Evolutionary conservation across 2,329 filamentous ascomycete genomes (phyloP).

Genomic region (Aspergillus clavatus): DNA sequence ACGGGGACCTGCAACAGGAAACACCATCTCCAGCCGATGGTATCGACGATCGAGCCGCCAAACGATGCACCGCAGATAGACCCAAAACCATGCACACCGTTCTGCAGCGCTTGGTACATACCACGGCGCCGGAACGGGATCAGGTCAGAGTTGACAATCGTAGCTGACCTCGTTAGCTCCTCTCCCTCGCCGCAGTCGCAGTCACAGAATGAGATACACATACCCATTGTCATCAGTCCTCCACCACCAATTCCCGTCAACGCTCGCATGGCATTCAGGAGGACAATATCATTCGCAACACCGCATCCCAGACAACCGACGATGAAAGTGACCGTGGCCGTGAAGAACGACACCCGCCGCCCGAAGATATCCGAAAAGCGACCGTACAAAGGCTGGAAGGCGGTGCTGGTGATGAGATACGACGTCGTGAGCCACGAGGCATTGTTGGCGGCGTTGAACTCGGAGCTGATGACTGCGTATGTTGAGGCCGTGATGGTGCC

Average conservation of each 20-base stretch:
- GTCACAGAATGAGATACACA: not conserved
- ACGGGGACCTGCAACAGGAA: constrained; percentile 61
- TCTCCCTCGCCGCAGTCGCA: not conserved
- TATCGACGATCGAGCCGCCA: constrained; percentile 42
- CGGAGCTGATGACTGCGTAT: constrained; percentile 44
- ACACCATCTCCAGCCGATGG: constrained; percentile 46
- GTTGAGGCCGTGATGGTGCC: constrained; percentile 44
- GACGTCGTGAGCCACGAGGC: constrained; percentile 54
- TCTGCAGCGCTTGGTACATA: constrained; percentile 63
- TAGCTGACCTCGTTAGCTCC: constrained; percentile 31
- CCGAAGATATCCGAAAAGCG: constrained; percentile 69
- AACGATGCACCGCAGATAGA: constrained; percentile 52
- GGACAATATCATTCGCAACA: constrained; percentile 60
- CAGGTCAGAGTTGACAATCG: constrained; percentile 67
- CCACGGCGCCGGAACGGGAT: constrained; percentile 70
- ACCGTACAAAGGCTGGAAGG: constrained; percentile 69
- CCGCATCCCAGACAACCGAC: constrained; percentile 66
- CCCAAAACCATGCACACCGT: constrained; percentile 58
- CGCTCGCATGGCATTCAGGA: constrained; percentile 65
- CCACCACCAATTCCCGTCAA: constrained; percentile 70
- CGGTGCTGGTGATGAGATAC: constrained; percentile 60
- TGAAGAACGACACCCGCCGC: constrained; percentile 55
- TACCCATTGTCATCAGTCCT: constrained; percentile 61
- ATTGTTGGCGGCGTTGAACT: constrained; percentile 45
- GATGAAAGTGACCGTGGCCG: constrained; percentile 59